Evolutionary conservation across 2,329 filamentous ascomycete species (phyloP).

Genomic region (Zymoseptoria pseudotritici): DNA sequence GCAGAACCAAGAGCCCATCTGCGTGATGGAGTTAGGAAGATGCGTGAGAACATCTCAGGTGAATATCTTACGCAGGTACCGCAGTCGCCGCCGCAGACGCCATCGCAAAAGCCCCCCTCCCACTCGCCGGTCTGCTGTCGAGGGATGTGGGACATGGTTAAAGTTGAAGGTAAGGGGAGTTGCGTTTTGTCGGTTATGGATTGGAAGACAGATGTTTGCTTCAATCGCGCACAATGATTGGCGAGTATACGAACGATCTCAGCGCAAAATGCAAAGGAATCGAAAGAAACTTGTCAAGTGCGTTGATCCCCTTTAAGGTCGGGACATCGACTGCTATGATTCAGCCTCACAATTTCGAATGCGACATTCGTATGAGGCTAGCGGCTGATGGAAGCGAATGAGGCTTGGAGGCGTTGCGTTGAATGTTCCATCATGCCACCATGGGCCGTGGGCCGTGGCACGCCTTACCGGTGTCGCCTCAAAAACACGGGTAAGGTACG

Average conservation of each 20-base stretch:
- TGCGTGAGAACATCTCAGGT: not conserved
- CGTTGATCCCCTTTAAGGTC: not conserved
- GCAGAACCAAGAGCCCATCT: constrained; percentile 15
- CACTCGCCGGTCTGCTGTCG: constrained; percentile 6
- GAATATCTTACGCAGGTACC: constrained; percentile 9
- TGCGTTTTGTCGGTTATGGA: not conserved
- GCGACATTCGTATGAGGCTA: not conserved
- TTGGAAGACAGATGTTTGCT: not conserved
- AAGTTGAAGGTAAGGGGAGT: not conserved
- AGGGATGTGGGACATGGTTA: not conserved
- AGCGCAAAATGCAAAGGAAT: not conserved
- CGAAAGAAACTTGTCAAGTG: not conserved
- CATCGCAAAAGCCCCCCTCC: constrained; percentile 14
- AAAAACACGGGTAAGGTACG: too few species aligned
- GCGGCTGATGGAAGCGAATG: not conserved
- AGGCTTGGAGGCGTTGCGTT: not conserved
- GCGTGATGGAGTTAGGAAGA: not conserved
- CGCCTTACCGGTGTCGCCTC: too few species aligned
- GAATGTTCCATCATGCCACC: too few species aligned
- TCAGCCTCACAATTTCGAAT: not conserved
- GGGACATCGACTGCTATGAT: not conserved
- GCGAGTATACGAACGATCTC: too few species aligned
- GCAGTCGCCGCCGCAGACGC: constrained; percentile 16
- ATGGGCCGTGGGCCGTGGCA: too few species aligned
- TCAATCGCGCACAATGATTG: not conserved